phyloP scores from a whole-genome alignment of 1,284 basidiomycete species.

The Moniliella sp. region DNA sequence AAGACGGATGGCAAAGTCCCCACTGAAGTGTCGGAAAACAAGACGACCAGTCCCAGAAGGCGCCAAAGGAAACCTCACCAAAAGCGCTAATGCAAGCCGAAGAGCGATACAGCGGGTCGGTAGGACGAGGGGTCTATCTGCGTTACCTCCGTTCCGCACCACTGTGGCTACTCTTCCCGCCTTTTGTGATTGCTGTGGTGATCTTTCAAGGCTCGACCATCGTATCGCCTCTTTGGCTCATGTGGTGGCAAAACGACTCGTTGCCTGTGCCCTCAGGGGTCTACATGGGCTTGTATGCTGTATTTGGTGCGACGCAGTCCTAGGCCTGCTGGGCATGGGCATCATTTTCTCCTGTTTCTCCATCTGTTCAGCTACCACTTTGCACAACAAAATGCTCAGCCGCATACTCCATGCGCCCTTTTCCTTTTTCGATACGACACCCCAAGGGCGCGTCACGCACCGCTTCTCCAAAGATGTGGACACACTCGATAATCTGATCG shows the following conservation, averaged over 20 bases:
- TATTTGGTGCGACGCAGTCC: conserved; percentile 1
- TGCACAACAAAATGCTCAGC: conserved; percentile 6
- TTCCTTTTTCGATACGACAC: conserved; percentile 15
- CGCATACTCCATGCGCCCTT: conserved; percentile 9
- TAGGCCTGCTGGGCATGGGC: too few relatives aligned
- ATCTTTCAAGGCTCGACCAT: too few relatives aligned
- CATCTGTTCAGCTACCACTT: too few relatives aligned
- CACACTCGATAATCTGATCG: conserved; percentile 18
- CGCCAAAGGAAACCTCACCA: too few relatives aligned
- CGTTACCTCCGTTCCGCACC: conserved; percentile 1
- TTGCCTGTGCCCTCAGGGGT: conserved; percentile 5
- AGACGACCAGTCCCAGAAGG: too few relatives aligned
- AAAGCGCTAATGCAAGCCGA: background rate
- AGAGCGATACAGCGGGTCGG: background rate
- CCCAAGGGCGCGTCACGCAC: conserved; percentile 12
- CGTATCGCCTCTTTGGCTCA: background rate
- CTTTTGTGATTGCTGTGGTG: too few relatives aligned
- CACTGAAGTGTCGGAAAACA: too few relatives aligned
- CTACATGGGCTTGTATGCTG: conserved; percentile 5
- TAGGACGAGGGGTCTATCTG: conserved; percentile 1
- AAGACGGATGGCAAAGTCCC: conserved; percentile 5
- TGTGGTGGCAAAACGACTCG: conserved; percentile 1
- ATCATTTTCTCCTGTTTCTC: too few relatives aligned
- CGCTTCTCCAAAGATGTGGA: conserved; percentile 27
- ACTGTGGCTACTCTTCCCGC: too few relatives aligned